A percentile compares a stretch with the other conserved stretches of the same genome.
phyloP scores from a whole-genome alignment of 306 rosid species.

The Trichosanthes truncata region DNA sequence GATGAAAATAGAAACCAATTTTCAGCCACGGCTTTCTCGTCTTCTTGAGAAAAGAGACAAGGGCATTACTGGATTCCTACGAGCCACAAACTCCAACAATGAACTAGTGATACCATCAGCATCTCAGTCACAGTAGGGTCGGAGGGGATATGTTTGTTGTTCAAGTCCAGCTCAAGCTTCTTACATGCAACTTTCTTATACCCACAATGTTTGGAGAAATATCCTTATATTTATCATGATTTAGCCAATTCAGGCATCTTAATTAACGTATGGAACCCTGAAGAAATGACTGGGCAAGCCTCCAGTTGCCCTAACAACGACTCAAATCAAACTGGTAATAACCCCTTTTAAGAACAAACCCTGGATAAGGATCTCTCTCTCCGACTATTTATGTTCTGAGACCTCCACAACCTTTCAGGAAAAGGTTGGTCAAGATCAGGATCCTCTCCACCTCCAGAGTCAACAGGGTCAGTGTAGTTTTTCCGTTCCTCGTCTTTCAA shows the following conservation, averaged over 20 bases:
- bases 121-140: not conserved
- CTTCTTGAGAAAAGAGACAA: not conserved
- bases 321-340: not conserved
- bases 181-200: not conserved
- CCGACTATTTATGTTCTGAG: not conserved
- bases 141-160: not conserved
- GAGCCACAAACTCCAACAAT: not conserved
- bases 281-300: not conserved
- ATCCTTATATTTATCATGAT: not conserved
- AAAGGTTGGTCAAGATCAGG: not conserved
- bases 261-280: not conserved
- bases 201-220: not conserved
- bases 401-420: not conserved
- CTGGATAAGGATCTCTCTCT: not conserved
- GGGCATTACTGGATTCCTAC: not conserved
- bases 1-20: not conserved
- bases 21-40: not conserved
- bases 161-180: not conserved
- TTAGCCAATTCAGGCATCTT: not conserved
- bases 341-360: not conserved
- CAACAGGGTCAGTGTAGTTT: not conserved
- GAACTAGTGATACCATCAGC: not conserved
- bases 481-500: not conserved
- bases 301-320: not conserved
- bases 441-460: not conserved